Evolutionary conservation across 2,329 filamentous ascomycete species (phyloP).

Genomic region (Cyanodermella asteris): DNA sequence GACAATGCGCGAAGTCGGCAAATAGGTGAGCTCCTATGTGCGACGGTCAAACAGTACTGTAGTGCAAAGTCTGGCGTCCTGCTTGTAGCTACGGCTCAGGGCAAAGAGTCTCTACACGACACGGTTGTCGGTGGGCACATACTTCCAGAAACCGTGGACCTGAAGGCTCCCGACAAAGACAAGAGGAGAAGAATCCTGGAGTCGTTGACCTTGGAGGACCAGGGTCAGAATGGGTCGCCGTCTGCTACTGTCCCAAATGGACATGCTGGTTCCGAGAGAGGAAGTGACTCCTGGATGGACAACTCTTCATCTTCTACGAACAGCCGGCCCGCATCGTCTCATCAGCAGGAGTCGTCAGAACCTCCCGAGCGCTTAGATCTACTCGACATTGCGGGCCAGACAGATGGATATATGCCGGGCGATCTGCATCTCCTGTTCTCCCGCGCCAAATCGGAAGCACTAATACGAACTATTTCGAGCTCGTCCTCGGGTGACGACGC

Average conservation of each 20-base stretch:
- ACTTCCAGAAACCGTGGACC: constrained; percentile 68
- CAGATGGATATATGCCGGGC: constrained; percentile 94
- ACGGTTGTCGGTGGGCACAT: constrained; percentile 80
- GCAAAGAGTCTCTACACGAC: constrained; percentile 80
- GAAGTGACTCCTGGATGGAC: constrained; percentile 49
- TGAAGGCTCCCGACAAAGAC: constrained; percentile 87
- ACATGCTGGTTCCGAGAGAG: constrained; percentile 14
- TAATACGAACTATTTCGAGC: constrained; percentile 56
- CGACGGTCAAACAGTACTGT: constrained; percentile 68
- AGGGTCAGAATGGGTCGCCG: too few relatives aligned
- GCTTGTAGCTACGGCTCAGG: constrained; percentile 71
- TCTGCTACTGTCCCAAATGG: constrained; percentile 18
- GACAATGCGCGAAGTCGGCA: constrained; percentile 86
- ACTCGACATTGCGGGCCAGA: constrained; percentile 77
- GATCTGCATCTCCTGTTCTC: constrained; percentile 72
- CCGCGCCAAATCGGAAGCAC: constrained; percentile 71
- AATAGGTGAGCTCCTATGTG: constrained; percentile 70
- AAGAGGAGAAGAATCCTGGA: constrained; percentile 66
- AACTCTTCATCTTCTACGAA: constrained; percentile 40
- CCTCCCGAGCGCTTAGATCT: constrained; percentile 53
- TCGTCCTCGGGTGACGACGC: constrained; percentile 19
- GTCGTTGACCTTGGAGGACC: constrained; percentile 27
- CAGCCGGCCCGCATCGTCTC: too few relatives aligned
- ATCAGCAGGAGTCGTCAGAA: too few relatives aligned
- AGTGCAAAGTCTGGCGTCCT: constrained; percentile 60